These are phyloP conservation scores for Immersiporthe knoxdaviesiana DNA, from an alignment of 2,329 filamentous ascomycete species.

Conservation along the genomic window DNA sequence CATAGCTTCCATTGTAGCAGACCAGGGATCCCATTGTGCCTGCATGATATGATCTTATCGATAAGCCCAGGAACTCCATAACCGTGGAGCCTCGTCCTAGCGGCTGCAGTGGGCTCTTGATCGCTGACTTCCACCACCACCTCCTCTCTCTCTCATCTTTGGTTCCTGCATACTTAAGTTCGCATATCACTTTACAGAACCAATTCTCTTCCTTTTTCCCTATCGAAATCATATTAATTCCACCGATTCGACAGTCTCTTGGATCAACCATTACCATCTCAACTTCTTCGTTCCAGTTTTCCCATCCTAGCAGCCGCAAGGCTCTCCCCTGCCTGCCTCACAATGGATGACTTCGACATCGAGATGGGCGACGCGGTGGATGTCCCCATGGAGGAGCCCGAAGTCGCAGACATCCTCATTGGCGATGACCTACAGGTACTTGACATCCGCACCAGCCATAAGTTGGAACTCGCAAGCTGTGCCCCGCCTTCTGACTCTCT, in stretches of 20 bases:
- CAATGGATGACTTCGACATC: conserved; percentile 67
- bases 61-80: background rate
- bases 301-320: conserved; percentile 7
- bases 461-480: no score
- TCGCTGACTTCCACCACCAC: conserved; percentile 3
- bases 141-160: background rate
- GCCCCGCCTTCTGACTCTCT: conserved; percentile 4
- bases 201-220: background rate
- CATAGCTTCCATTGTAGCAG: background rate
- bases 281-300: background rate
- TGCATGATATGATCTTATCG: background rate
- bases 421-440: conserved; percentile 35
- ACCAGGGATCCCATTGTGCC: background rate
- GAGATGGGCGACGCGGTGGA: conserved; percentile 69
- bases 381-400: conserved; percentile 40
- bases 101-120: background rate
- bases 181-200: background rate
- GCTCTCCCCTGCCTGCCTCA: conserved; percentile 32
- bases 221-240: background rate
- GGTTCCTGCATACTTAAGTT: background rate
- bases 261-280: background rate
- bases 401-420: conserved; percentile 39
- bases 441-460: conserved; percentile 11
- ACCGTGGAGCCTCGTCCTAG: background rate
- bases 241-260: no score